phyloP scores from a whole-genome alignment of 2,329 filamentous ascomycete species.

The Neopestalotiopsis rosae region DNA sequence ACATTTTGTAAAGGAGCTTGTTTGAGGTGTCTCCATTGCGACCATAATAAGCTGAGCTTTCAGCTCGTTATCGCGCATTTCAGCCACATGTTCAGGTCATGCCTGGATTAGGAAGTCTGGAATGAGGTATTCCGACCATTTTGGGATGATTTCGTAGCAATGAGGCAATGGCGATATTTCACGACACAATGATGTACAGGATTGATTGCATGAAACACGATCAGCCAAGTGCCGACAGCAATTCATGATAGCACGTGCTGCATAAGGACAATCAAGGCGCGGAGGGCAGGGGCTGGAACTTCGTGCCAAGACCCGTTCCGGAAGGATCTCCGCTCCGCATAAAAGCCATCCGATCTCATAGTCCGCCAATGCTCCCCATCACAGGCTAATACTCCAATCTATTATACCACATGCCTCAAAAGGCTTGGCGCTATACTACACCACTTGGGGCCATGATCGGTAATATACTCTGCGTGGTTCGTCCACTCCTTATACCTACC shows the following conservation, averaged over 20 bases:
- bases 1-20: neutral
- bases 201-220: neutral
- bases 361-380: neutral
- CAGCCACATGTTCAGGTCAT: neutral
- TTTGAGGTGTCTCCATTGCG: neutral
- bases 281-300: neutral
- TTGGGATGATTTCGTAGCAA: neutral
- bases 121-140: neutral
- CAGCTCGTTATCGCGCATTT: neutral
- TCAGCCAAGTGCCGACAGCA: neutral
- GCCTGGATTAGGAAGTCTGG: neutral
- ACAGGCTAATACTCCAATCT: constrained; percentile 3
- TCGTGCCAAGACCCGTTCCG: constrained; percentile 9
- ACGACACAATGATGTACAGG: neutral
- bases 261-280: neutral
- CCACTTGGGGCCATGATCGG: neutral
- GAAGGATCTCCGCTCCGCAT: constrained; percentile 6
- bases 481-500: neutral
- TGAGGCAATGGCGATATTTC: neutral
- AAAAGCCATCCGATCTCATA: neutral
- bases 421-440: neutral
- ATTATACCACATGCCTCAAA: constrained; percentile 3
- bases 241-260: neutral
- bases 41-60: neutral
- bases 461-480: neutral